These are phyloP conservation scores for Epichloe sylvatica DNA, from an alignment of 2,329 filamentous ascomycete species.

Conservation along the genomic window DNA sequence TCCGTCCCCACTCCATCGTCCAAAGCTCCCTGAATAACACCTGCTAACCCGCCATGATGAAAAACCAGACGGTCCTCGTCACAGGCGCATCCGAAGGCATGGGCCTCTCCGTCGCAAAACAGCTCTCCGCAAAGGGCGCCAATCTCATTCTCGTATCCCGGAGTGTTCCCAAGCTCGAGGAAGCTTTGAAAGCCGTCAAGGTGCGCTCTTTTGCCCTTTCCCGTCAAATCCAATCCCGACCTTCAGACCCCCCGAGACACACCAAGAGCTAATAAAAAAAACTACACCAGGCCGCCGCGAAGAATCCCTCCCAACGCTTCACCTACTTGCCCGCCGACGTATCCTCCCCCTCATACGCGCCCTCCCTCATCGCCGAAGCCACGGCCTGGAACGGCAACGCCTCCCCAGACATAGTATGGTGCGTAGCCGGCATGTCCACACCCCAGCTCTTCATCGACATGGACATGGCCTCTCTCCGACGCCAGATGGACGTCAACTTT, in stretches of 20 bases:
- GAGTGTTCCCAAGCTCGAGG: conserved; percentile 58
- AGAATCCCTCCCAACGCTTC: conserved; percentile 60
- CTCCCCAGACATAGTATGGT: conserved; percentile 80
- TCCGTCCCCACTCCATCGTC: not conserved
- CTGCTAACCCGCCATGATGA: conserved; percentile 1
- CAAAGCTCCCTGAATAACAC: not conserved
- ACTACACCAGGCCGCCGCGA: conserved; percentile 45
- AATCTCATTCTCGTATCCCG: conserved; percentile 77
- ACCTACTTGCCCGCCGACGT: conserved; percentile 75
- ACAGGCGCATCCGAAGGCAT: conserved; percentile 91
- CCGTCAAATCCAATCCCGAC: not conserved
- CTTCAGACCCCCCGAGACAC: too few species aligned
- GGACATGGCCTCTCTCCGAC: conserved; percentile 48
- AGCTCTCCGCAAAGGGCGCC: conserved; percentile 71
- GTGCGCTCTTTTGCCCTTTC: conserved; percentile 24
- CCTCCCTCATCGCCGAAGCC: conserved; percentile 54
- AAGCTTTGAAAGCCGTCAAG: conserved; percentile 51
- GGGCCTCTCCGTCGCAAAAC: conserved; percentile 60
- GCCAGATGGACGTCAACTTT: conserved; percentile 83
- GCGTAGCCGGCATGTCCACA: conserved; percentile 60
- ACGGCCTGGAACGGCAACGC: conserved; percentile 63
- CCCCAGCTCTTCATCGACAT: conserved; percentile 70
- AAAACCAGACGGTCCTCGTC: conserved; percentile 61
- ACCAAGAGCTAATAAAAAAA: conserved; percentile 4
- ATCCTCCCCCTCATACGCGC: conserved; percentile 52